Conservation (phyloP, 768 basidiomycete species). For the Suillus paluster region DNA sequence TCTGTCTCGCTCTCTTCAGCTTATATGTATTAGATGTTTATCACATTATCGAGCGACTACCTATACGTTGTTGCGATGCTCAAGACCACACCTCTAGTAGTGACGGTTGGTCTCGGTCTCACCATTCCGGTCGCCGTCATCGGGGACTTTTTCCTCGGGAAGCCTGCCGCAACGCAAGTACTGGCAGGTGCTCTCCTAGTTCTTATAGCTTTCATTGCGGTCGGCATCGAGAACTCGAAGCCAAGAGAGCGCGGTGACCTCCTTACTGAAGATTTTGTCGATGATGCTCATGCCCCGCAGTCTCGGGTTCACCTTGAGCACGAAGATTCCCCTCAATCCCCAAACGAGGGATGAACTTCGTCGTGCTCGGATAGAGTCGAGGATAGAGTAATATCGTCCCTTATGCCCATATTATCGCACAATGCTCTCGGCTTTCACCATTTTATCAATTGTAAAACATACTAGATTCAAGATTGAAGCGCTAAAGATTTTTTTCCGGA, state of each 20-base stretch:
- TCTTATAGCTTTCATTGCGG: conserved; percentile 72
- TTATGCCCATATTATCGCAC: neutral
- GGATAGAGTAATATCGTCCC: neutral
- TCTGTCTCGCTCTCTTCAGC: neutral
- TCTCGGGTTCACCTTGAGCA: conserved; percentile 13
- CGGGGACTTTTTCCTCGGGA: conserved; percentile 74
- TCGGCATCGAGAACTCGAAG: conserved; percentile 61
- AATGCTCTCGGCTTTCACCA: no score
- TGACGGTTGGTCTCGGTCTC: conserved; percentile 89
- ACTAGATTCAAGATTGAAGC: neutral
- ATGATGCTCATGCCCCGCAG: conserved; percentile 10
- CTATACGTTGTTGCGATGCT: conserved; percentile 91
- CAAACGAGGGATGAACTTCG: neutral
- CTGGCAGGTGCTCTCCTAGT: conserved; percentile 79
- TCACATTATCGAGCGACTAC: conserved; percentile 85
- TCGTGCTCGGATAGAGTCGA: neutral
- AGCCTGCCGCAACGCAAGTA: conserved; percentile 60
- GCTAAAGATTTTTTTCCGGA: neutral
- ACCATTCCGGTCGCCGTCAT: conserved; percentile 92
- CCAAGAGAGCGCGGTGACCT: conserved; percentile 37
- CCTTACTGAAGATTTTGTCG: conserved; percentile 7
- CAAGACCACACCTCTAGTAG: conserved; percentile 93
- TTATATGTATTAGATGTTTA: conserved; percentile 63
- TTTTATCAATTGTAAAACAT: neutral
- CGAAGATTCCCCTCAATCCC: no score